Percentiles rank a stretch among this genome's conserved stretches.
phyloP scores from a whole-genome alignment of 208 protist species.

The Trypanosoma rangeli region DNA sequence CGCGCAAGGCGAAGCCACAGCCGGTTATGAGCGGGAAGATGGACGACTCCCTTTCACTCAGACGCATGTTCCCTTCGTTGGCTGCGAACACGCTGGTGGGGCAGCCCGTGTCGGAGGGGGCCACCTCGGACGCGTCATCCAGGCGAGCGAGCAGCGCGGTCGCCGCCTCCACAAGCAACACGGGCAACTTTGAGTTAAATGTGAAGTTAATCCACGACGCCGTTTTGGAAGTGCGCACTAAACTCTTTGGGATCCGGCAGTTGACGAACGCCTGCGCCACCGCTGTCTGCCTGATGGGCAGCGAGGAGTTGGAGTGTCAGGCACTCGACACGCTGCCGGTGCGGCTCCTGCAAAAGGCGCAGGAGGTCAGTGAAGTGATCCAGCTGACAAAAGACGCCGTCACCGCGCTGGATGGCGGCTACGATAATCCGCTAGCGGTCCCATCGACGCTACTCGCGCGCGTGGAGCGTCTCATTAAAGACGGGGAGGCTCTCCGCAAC shows the following conservation, averaged over 20 bases:
- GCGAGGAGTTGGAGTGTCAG: constrained; percentile 23
- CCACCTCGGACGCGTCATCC: neutral
- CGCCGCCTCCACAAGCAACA: neutral
- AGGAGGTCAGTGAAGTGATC: constrained; percentile 39
- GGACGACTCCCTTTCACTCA: constrained; percentile 5
- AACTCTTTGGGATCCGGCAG: constrained; percentile 13
- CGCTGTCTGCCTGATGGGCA: constrained; percentile 12
- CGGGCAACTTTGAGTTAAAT: neutral
- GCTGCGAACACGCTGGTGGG: neutral
- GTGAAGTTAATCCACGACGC: constrained; percentile 6
- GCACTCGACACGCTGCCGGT: constrained; percentile 21
- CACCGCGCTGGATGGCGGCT: constrained; percentile 27
- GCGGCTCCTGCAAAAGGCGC: constrained; percentile 35
- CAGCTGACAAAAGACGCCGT: constrained; percentile 28
- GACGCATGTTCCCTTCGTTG: neutral
- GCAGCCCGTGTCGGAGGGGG: neutral
- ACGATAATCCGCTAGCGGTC: too few species aligned
- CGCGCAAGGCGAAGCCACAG: constrained; percentile 9
- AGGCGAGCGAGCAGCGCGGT: neutral
- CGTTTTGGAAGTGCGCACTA: constrained; percentile 1
- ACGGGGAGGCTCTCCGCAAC: neutral
- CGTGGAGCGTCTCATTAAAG: neutral
- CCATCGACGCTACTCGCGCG: neutral
- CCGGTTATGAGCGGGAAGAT: neutral
- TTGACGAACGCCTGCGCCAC: constrained; percentile 20